phyloP scores from a whole-genome alignment of 257 asterid species.

The Solanum tarapatanum region DNA sequence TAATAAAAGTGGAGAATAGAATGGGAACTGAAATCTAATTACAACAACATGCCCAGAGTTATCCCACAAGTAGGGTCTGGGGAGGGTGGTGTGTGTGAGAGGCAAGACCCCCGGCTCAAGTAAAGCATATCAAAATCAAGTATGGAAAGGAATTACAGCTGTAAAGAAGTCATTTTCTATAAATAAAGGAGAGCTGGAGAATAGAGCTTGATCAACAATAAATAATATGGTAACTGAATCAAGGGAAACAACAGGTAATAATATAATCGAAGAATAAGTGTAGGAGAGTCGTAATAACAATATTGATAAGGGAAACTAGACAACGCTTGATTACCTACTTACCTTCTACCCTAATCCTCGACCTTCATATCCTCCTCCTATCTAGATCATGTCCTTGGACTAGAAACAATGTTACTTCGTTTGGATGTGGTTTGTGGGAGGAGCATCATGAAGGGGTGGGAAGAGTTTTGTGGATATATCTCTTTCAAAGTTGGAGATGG shows the following conservation, averaged over 20 bases:
- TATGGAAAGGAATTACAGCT: background rate
- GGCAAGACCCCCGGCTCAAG: background rate
- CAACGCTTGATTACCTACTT: background rate
- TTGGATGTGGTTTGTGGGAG: background rate
- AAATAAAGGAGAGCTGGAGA: background rate
- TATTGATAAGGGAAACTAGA: background rate
- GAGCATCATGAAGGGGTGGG: background rate
- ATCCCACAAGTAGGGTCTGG: background rate
- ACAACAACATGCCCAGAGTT: background rate
- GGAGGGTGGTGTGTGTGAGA: background rate
- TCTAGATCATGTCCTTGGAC: background rate
- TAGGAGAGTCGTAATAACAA: background rate
- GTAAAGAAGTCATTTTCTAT: background rate
- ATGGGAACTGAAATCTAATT: background rate
- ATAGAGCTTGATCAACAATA: background rate
- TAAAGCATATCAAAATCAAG: background rate
- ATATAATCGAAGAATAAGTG: background rate
- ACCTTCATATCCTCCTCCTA: background rate
- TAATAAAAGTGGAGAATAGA: background rate
- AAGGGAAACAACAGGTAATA: background rate
- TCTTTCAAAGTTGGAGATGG: background rate
- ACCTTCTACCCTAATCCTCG: background rate
- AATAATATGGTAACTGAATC: background rate
- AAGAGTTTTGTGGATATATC: background rate
- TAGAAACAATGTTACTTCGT: background rate